Percentiles rank a stretch among this genome's conserved stretches.
phyloP scores from a whole-genome alignment of 352 stramenopile genomes.

The Paralagenidium karlingii region DNA sequence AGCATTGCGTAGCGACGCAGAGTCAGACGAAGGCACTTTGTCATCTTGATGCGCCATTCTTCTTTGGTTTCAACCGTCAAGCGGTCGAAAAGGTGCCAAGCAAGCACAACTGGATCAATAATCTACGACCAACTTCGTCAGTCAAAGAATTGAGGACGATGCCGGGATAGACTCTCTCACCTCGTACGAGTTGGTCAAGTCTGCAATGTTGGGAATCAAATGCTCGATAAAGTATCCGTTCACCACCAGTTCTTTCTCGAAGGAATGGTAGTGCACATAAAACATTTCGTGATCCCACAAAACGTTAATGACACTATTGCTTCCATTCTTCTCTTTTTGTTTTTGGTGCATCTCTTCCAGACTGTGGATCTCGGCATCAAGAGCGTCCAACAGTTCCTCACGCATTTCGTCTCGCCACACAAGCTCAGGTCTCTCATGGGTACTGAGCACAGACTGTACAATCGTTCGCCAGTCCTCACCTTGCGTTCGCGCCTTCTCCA shows the following conservation, averaged over 20 bases:
- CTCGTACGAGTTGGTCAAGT: conserved; percentile 53
- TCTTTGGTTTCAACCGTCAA: conserved; percentile 47
- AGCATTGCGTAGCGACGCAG: conserved; percentile 69
- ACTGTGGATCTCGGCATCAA: conserved; percentile 36
- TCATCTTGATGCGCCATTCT: conserved; percentile 38
- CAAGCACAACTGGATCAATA: conserved; percentile 49
- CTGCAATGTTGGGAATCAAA: conserved; percentile 49
- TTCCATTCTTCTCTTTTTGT: conserved; percentile 7
- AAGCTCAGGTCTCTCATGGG: conserved; percentile 52
- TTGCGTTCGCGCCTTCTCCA: conserved; percentile 45
- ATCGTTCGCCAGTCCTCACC: conserved; percentile 67
- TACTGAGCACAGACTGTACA: conserved; percentile 33
- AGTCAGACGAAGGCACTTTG: conserved; percentile 52
- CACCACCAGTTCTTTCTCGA: conserved; percentile 60
- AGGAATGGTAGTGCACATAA: conserved; percentile 56
- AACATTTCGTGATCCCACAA: conserved; percentile 78
- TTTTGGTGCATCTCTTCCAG: conserved; percentile 22
- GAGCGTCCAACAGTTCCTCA: conserved; percentile 33
- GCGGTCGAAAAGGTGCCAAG: conserved; percentile 70
- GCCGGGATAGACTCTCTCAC: not conserved
- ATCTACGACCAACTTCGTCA: conserved; percentile 7
- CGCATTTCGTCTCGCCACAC: conserved; percentile 65
- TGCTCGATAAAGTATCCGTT: conserved; percentile 73
- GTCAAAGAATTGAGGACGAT: not conserved
- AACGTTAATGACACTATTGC: conserved; percentile 9